Conservation (phyloP, 306 rosid genomes). For the Corylus americana region DNA sequence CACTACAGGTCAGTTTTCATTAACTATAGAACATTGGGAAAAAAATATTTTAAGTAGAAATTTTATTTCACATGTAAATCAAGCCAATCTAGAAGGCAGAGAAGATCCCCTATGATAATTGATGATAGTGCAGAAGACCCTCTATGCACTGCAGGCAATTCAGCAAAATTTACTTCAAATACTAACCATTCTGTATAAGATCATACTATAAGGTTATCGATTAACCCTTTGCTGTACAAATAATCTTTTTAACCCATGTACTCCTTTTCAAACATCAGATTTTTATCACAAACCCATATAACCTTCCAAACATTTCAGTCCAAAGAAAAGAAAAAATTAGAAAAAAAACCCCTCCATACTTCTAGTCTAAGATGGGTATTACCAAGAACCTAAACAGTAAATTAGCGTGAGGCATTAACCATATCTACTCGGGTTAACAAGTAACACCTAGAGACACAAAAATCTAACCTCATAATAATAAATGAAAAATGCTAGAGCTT, state of each 20-base stretch:
- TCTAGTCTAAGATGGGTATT: not conserved
- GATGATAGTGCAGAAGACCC: not conserved
- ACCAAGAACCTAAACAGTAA: not conserved
- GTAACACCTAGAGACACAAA: not conserved
- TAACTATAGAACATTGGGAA: not conserved
- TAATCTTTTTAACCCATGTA: not conserved
- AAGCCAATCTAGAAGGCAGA: not conserved
- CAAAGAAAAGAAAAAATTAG: not conserved
- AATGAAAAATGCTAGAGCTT: not conserved
- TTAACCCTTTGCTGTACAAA: not conserved
- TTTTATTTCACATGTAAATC: not conserved
- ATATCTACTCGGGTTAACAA: not conserved
- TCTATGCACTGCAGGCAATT: not conserved
- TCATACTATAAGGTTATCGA: not conserved
- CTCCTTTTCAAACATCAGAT: not conserved
- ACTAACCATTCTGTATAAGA: not conserved
- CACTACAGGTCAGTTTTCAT: slow-evolving; percentile 6
- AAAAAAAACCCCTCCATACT: not conserved
- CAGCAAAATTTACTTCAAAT: not conserved
- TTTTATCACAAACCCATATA: not conserved
- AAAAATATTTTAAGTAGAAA: not conserved
- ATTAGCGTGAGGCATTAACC: not conserved
- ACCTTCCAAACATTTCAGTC: not conserved
- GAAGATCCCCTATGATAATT: not conserved
- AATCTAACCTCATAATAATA: not conserved